Conservation (phyloP, 495 filamentous ascomycete genomes). For the Alectoria sarmentosa region DNA sequence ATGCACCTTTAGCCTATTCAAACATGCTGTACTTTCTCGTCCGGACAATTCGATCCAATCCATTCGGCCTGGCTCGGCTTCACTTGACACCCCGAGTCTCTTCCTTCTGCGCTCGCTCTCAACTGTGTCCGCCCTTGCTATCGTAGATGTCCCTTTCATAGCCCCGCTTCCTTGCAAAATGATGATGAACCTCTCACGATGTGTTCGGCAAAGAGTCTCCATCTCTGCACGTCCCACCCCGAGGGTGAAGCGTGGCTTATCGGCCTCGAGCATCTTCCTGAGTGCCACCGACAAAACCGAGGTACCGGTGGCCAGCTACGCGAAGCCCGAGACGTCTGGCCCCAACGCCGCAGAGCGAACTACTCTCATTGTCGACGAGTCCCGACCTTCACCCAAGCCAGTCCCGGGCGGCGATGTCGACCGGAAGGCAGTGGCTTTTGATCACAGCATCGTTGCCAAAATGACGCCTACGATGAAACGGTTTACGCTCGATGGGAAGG, state of each 20-base stretch:
- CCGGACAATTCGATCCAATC: neutral
- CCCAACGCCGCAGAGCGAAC: neutral
- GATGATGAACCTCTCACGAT: neutral
- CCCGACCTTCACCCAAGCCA: neutral
- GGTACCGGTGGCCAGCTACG: slow-evolving; percentile 15
- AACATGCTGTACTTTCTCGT: neutral
- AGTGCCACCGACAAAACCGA: neutral
- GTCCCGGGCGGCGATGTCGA: neutral
- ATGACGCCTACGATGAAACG: slow-evolving; percentile 24
- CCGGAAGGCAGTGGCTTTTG: slow-evolving; percentile 18
- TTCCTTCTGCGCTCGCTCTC: neutral
- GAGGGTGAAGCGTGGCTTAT: neutral
- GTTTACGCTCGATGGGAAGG: slow-evolving; percentile 73
- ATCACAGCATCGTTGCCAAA: neutral
- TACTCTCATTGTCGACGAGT: slow-evolving; percentile 4
- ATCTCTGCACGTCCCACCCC: neutral
- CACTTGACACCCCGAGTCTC: neutral
- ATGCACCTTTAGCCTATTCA: neutral
- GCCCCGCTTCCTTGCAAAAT: neutral
- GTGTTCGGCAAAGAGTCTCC: neutral
- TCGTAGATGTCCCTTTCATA: neutral
- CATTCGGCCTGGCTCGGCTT: neutral
- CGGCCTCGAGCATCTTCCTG: neutral
- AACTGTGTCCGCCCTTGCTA: neutral
- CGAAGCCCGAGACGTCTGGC: neutral